These are phyloP conservation scores for Cudoniella acicularis DNA, from an alignment of 495 filamentous ascomycete species.

Conservation along the genomic window DNA sequence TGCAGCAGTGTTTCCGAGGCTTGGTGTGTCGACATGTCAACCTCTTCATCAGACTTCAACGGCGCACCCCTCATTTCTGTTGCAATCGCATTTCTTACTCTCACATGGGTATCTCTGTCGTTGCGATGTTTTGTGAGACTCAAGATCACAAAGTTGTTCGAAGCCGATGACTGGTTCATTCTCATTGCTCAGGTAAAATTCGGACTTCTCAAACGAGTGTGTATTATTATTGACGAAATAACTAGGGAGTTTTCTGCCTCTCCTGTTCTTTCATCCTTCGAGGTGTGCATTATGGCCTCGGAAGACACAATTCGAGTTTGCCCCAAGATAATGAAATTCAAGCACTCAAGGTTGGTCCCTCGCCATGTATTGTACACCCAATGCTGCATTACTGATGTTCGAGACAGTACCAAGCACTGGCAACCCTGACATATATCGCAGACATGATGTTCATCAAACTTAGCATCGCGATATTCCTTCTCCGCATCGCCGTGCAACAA, in stretches of 20 bases:
- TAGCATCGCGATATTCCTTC: constrained; percentile 39
- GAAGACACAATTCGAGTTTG: constrained; percentile 34
- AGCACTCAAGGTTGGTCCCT: constrained; percentile 26
- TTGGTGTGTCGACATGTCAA: background rate
- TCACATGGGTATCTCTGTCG: constrained; percentile 33
- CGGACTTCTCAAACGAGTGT: background rate
- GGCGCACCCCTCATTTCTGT: constrained; percentile 31
- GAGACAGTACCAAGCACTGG: constrained; percentile 35
- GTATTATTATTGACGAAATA: background rate
- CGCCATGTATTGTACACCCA: background rate
- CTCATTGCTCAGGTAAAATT: constrained; percentile 34
- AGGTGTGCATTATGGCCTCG: constrained; percentile 33
- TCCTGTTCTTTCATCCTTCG: constrained; percentile 31
- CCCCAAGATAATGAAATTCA: constrained; percentile 31
- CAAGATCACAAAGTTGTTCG: constrained; percentile 34
- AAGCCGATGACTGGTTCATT: constrained; percentile 41
- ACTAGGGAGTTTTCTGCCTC: constrained; percentile 33
- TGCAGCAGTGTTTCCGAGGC: background rate
- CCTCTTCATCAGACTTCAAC: constrained; percentile 25
- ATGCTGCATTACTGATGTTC: background rate
- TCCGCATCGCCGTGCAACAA: constrained; percentile 33
- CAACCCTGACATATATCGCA: constrained; percentile 34
- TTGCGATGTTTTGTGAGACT: constrained; percentile 35
- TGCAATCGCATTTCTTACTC: constrained; percentile 25
- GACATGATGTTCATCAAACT: constrained; percentile 45